Evolutionary conservation across 2,329 filamentous ascomycete species (phyloP).

Genomic region (Pseudocercospora crystallina): DNA sequence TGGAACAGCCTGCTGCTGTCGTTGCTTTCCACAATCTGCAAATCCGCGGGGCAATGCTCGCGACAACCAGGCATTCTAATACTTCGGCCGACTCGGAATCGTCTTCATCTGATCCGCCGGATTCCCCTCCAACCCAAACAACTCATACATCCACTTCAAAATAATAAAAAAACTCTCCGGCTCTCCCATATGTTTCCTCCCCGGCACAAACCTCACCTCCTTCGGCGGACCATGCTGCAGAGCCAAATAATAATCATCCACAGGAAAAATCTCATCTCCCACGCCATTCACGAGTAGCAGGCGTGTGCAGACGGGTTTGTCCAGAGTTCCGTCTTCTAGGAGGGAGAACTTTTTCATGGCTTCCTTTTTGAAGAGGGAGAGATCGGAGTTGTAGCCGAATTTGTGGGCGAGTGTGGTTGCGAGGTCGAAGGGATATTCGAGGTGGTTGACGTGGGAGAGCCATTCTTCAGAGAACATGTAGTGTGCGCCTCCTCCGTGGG

Average conservation of each 20-base stretch:
- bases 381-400: slow-evolving; percentile 44
- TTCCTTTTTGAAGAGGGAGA: slow-evolving; percentile 50
- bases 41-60: too few relatives aligned
- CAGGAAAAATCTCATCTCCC: slow-evolving; percentile 62
- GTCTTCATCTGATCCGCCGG: slow-evolving; percentile 47
- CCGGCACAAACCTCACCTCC: slow-evolving; percentile 48
- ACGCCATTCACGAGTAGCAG: slow-evolving; percentile 59
- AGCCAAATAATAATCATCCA: slow-evolving; percentile 59
- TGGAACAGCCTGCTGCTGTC: too few relatives aligned
- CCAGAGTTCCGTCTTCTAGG: slow-evolving; percentile 55
- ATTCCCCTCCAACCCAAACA: slow-evolving; percentile 48
- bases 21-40: too few relatives aligned
- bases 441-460: slow-evolving; percentile 55
- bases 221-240: slow-evolving; percentile 55
- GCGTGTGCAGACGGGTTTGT: slow-evolving; percentile 48
- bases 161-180: slow-evolving; percentile 51
- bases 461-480: slow-evolving; percentile 58
- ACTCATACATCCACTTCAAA: slow-evolving; percentile 49
- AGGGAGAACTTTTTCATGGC: slow-evolving; percentile 53
- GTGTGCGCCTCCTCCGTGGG: slow-evolving; percentile 58
- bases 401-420: slow-evolving; percentile 53
- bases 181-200: slow-evolving; percentile 53
- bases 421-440: slow-evolving; percentile 62
- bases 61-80: background rate
- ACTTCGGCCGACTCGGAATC: slow-evolving; percentile 41